Conservation (phyloP, 352 stramenopile genomes). For the Sclerospora graminicola region DNA sequence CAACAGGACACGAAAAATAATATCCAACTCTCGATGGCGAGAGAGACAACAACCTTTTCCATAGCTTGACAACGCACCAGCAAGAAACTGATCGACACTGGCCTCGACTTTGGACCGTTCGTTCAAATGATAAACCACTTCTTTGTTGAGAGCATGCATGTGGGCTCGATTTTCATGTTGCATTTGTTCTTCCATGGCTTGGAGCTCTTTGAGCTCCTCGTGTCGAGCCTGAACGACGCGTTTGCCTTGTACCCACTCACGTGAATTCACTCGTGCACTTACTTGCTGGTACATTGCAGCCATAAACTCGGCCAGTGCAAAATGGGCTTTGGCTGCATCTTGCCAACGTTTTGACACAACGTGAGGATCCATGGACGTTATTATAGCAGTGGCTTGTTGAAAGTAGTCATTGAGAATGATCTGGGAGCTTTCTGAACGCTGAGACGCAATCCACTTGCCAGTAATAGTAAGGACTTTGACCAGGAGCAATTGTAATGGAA, state of each 20-base stretch:
- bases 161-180: no score
- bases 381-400: slow-evolving; percentile 61
- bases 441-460: slow-evolving; percentile 89
- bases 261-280: no score
- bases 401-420: slow-evolving; percentile 89
- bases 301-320: slow-evolving; percentile 86
- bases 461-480: slow-evolving; percentile 65
- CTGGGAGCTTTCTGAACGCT: slow-evolving; percentile 87
- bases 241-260: no score
- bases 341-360: slow-evolving; percentile 28
- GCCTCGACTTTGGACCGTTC: no score
- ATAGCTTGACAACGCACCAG: slow-evolving; percentile 85
- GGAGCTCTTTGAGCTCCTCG: slow-evolving; percentile 43
- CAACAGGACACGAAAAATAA: slow-evolving; percentile 88
- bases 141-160: no score
- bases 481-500: slow-evolving; percentile 39
- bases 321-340: slow-evolving; percentile 61
- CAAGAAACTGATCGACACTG: no score
- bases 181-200: slow-evolving; percentile 45
- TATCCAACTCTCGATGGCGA: slow-evolving; percentile 68
- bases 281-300: no score
- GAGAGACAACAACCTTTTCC: slow-evolving; percentile 49
- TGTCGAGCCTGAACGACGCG: no score
- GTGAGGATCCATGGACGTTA: slow-evolving; percentile 30
- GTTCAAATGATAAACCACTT: slow-evolving; percentile 82